phyloP scores from a whole-genome alignment of 441 rosid genomes.

The Biscutella auriculata region DNA sequence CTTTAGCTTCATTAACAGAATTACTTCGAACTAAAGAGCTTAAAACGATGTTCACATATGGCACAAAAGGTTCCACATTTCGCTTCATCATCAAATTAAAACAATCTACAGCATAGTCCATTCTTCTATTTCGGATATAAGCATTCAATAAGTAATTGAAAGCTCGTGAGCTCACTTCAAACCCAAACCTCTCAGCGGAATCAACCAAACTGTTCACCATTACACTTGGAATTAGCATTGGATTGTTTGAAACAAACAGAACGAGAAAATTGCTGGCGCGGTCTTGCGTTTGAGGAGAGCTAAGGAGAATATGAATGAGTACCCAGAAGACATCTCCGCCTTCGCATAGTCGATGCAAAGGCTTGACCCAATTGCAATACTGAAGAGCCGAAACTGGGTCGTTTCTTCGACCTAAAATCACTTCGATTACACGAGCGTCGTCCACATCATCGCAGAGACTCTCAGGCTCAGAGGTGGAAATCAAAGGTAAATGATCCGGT shows the following conservation, averaged over 20 bases:
- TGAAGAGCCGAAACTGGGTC: constrained; percentile 34
- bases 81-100: constrained; percentile 30
- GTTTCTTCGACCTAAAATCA: constrained; percentile 31
- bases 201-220: constrained; percentile 31
- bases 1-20: constrained; percentile 29
- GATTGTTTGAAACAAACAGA: constrained; percentile 24
- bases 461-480: not conserved
- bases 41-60: constrained; percentile 26
- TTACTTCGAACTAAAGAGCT: constrained; percentile 27
- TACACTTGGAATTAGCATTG: constrained; percentile 21
- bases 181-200: constrained; percentile 25
- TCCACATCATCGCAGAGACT: not conserved
- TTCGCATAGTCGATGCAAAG: constrained; percentile 18
- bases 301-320: constrained; percentile 42
- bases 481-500: not conserved
- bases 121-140: constrained; percentile 28
- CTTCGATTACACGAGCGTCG: constrained; percentile 25
- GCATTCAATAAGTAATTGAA: constrained; percentile 45
- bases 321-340: constrained; percentile 37
- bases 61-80: constrained; percentile 24
- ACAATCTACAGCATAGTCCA: constrained; percentile 33
- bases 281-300: constrained; percentile 14
- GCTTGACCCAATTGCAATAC: constrained; percentile 26
- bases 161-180: constrained; percentile 24
- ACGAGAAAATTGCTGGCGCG: constrained; percentile 29